phyloP scores from a whole-genome alignment of 768 basidiomycete genomes.

The Exidia glandulosa region DNA sequence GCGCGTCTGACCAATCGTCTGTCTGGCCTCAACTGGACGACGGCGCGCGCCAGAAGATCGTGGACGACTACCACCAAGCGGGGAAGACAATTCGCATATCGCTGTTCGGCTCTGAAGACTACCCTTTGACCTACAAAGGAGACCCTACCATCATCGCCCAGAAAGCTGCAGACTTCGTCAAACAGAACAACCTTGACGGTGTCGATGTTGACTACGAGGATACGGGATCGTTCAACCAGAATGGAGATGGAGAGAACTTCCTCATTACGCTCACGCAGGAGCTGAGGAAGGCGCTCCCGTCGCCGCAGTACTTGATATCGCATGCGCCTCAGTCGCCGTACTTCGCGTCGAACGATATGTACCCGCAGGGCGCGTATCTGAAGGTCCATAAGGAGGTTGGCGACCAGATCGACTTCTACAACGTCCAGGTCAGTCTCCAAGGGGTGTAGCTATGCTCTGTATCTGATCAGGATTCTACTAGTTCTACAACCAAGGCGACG shows the following conservation, averaged over 20 bases:
- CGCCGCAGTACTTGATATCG: background rate
- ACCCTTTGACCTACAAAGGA: conserved; percentile 3
- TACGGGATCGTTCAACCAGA: conserved; percentile 1
- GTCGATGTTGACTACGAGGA: conserved; percentile 12
- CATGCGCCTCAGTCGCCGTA: conserved; percentile 21
- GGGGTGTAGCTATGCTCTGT: background rate
- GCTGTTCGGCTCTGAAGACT: conserved; percentile 21
- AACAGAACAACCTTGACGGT: conserved; percentile 9
- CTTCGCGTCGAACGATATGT: background rate
- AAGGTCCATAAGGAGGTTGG: conserved; percentile 19
- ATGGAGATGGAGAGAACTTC: conserved; percentile 3
- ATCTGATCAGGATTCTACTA: background rate
- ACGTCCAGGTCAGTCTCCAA: conserved; percentile 3
- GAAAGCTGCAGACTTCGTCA: conserved; percentile 5
- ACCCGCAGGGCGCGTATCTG: conserved; percentile 16
- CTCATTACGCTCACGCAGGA: conserved; percentile 3
- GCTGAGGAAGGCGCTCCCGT: conserved; percentile 3
- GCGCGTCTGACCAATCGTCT: background rate
- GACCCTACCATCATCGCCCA: conserved; percentile 3
- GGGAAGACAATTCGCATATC: conserved; percentile 6
- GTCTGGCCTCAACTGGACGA: background rate
- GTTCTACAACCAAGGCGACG: background rate
- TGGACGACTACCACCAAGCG: background rate
- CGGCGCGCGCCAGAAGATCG: background rate
- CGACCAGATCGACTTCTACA: conserved; percentile 21